phyloP scores from a whole-genome alignment of 2,329 filamentous ascomycete species.

The Aspergillus thermomutatus region DNA sequence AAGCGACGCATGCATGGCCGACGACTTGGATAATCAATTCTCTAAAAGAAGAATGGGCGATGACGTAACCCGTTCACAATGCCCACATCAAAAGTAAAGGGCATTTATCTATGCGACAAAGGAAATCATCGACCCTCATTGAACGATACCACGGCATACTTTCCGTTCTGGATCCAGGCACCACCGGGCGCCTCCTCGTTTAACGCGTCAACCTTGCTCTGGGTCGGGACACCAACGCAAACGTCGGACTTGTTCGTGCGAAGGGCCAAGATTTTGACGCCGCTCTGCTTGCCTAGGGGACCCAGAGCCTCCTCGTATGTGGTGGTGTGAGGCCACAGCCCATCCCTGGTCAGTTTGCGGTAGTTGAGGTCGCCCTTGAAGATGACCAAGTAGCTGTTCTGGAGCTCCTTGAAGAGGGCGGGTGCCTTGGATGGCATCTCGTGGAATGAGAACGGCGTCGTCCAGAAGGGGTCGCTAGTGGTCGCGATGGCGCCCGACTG shows the following conservation, averaged over 20 bases:
- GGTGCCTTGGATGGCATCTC: conserved; percentile 10
- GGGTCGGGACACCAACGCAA: conserved; percentile 10
- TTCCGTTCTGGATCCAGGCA: conserved; percentile 14
- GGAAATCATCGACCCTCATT: no score
- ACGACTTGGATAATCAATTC: conserved; percentile 9
- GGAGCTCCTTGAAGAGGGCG: conserved; percentile 15
- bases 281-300: conserved; percentile 8
- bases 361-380: conserved; percentile 26
- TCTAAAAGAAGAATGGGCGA: conserved; percentile 12
- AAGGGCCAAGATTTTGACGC: no score
- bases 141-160: conserved; percentile 14
- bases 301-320: conserved; percentile 19
- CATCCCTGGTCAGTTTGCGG: conserved; percentile 20
- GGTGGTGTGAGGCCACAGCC: conserved; percentile 17
- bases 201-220: conserved; percentile 12
- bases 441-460: conserved; percentile 12
- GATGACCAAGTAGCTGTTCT: conserved; percentile 17
- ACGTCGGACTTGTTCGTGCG: background rate
- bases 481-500: conserved; percentile 8
- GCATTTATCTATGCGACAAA: no score
- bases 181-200: conserved; percentile 10
- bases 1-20: conserved; percentile 10
- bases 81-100: no score
- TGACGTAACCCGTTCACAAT: no score
- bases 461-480: conserved; percentile 18